Evolutionary conservation across 192 early-diverging fungal genomes (phyloP).

Genomic region (Podila clonocystis): DNA sequence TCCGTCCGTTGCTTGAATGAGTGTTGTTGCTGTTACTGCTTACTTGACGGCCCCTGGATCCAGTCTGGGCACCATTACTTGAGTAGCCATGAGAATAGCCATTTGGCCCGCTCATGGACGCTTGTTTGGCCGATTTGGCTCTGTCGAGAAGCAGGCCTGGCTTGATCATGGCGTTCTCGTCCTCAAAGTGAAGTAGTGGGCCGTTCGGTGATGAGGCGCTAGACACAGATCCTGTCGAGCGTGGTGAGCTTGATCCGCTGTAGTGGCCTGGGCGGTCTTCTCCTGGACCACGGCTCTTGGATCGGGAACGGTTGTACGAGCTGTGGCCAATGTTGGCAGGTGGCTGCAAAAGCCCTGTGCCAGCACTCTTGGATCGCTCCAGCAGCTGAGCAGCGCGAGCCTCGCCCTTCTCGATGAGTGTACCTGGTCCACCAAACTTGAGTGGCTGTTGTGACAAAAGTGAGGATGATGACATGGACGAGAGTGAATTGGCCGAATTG

Average conservation of each 20-base stretch:
- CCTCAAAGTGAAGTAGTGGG: slow-evolving; percentile 31
- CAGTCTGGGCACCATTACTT: too few species aligned
- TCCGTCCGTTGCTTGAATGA: neutral
- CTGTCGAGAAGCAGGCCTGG: slow-evolving; percentile 39
- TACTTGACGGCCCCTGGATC: slow-evolving; percentile 7
- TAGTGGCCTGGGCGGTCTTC: slow-evolving; percentile 13
- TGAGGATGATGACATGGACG: neutral
- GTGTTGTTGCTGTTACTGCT: neutral
- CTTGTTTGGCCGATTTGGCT: slow-evolving; percentile 25
- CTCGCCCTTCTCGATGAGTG: slow-evolving; percentile 37
- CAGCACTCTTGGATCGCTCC: slow-evolving; percentile 31
- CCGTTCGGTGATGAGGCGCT: slow-evolving; percentile 20
- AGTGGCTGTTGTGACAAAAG: slow-evolving; percentile 1
- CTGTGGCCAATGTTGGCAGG: slow-evolving; percentile 3
- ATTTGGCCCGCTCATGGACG: neutral
- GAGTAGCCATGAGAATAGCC: too few species aligned
- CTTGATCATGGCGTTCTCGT: slow-evolving; percentile 43
- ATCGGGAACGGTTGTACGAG: slow-evolving; percentile 9
- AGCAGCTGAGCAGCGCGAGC: slow-evolving; percentile 21
- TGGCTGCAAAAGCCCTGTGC: slow-evolving; percentile 27
- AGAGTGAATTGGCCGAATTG: neutral
- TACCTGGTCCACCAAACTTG: slow-evolving; percentile 45
- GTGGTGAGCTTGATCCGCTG: slow-evolving; percentile 11
- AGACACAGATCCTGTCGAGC: slow-evolving; percentile 4
- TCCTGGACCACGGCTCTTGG: slow-evolving; percentile 32